phyloP scores from a whole-genome alignment of 2,329 filamentous ascomycete species.

The Colletotrichum orchidophilum region DNA sequence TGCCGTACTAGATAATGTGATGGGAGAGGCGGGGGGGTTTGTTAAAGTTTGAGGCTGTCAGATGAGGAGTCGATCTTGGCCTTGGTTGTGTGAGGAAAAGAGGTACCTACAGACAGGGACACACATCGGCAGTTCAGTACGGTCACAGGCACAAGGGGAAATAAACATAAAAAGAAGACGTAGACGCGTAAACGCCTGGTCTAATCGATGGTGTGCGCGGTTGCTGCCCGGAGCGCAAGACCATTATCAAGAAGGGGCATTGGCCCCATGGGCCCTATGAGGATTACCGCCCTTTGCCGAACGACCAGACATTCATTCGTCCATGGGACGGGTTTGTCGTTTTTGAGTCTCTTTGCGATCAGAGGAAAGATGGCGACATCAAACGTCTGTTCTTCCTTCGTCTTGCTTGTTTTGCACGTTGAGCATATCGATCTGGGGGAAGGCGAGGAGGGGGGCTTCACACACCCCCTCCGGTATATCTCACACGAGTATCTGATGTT shows the following conservation, averaged over 20 bases:
- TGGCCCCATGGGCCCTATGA: background rate
- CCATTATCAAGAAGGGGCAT: background rate
- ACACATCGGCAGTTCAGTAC: background rate
- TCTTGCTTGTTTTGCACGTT: too few species aligned
- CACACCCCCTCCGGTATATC: too few species aligned
- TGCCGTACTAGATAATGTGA: background rate
- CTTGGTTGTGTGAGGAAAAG: background rate
- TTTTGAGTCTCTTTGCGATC: background rate
- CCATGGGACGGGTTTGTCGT: background rate
- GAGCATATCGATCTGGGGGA: too few species aligned
- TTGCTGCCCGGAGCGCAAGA: background rate
- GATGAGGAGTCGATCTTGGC: background rate
- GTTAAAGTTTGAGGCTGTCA: conserved; percentile 29
- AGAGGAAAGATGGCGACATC: background rate
- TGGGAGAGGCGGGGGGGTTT: background rate
- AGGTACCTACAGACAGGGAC: background rate
- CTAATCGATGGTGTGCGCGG: background rate
- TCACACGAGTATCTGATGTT: background rate
- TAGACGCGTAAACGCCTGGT: background rate
- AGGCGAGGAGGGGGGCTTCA: too few species aligned
- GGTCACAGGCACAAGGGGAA: too few species aligned
- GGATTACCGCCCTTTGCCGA: background rate
- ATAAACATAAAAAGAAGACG: background rate
- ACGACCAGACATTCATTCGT: background rate
- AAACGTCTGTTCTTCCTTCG: background rate